Evolutionary conservation across 1,284 basidiomycete genomes (phyloP), one percentile per base, ranked within the genome.

Genomic region (Trametes versicolor): DNA sequence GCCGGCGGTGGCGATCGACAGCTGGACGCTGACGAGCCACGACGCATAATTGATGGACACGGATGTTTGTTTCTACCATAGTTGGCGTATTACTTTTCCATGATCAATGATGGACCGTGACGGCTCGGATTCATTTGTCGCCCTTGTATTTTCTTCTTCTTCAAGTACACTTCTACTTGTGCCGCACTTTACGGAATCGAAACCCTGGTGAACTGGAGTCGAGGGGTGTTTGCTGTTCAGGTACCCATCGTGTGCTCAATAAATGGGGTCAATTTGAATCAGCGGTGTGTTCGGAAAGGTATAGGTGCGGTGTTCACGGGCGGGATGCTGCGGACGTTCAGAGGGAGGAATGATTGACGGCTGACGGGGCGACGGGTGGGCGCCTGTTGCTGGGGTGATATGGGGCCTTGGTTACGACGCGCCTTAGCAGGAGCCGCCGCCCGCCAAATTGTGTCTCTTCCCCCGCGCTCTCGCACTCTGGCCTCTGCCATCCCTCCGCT

Each of bases 11-110:
- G 70, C 87, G 4, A 76, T 96, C 69, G 85, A 84, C 68, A 76
- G 76, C 63, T 96, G 95, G 94, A 82, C 82, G 58, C 73, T 93
- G 66, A 89, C 85, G 47, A 94, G 92, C 74, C 94, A 96, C 79
- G 83, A 68, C 62, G 34, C 37, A 21, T 48, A 51, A 50, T 48
- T 70, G 67, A 69, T 62, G 56, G 71, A 72, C 67, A n/a, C 29
- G 50, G 29, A n/a, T 21, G 50, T 19, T 34, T 12, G 17, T 13
- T 58, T 62, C 34, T 63, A 48, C 57, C 23, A 29, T 49, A 32
- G 17, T 55, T 58, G 29, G 57, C 57, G 7, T 49, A 47, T 9
- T 52, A 27, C 32, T 52, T 53, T 36, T 58, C 56, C 52, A 65
- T 25, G 41, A 43, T 62, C 62, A 63, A 49, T 67, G 62, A 63